Conservation (phyloP, 345 rosid genomes). For the Brassica nigra region DNA sequence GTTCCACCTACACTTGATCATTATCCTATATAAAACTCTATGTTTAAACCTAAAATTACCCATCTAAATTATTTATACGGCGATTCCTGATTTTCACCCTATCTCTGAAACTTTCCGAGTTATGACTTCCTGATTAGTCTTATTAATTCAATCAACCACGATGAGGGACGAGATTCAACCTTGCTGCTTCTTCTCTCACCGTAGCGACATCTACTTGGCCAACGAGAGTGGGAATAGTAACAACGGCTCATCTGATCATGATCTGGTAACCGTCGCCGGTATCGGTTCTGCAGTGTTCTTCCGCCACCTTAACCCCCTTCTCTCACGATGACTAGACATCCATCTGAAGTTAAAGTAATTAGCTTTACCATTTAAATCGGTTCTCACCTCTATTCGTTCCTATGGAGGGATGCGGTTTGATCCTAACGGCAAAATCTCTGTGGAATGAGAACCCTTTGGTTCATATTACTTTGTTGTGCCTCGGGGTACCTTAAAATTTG, state of each 20-base stretch:
- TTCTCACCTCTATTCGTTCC: slow-evolving; percentile 89
- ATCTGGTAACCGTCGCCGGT: slow-evolving; percentile 75
- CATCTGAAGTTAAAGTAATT: slow-evolving; percentile 58
- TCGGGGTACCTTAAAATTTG: slow-evolving; percentile 55
- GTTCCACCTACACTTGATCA: no score
- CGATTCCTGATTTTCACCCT: no score
- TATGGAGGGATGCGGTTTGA: slow-evolving; percentile 94
- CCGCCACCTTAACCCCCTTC: slow-evolving; percentile 43
- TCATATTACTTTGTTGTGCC: slow-evolving; percentile 83
- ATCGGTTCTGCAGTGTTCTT: slow-evolving; percentile 76
- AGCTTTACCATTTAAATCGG: slow-evolving; percentile 25
- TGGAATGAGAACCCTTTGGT: slow-evolving; percentile 88
- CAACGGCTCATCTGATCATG: slow-evolving; percentile 31
- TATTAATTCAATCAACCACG: no score
- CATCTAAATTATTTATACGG: no score
- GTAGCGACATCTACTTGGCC: slow-evolving; percentile 45
- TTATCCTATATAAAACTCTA: no score
- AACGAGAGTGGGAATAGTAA: slow-evolving; percentile 54
- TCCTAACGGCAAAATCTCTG: slow-evolving; percentile 57
- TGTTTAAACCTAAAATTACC: no score
- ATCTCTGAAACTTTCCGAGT: no score
- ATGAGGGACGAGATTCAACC: slow-evolving; percentile 49
- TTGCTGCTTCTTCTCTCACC: slow-evolving; percentile 82
- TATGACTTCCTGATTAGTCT: no score
- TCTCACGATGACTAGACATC: slow-evolving; percentile 44